Conservation (phyloP, 73 alveolate genomes). For the Paramecium pentaurelia region DNA sequence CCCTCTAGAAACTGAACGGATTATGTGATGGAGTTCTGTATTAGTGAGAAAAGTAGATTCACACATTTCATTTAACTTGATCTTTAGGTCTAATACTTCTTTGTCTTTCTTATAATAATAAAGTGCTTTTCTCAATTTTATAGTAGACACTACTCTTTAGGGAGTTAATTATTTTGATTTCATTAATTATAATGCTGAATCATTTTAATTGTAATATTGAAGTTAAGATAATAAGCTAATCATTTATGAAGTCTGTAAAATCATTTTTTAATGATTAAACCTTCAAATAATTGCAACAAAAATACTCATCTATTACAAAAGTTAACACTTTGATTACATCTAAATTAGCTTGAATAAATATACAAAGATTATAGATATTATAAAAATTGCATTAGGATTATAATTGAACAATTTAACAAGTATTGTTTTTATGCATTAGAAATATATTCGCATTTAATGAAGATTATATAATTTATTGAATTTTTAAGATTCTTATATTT, state of each 20-base stretch:
- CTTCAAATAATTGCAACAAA: background rate
- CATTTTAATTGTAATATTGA: background rate
- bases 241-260: background rate
- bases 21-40: background rate
- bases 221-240: background rate
- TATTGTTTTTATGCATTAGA: background rate
- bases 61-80: slow-evolving; percentile 15
- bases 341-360: no score
- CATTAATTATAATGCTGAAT: background rate
- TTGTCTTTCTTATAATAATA: slow-evolving; percentile 16
- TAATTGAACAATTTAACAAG: no score
- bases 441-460: no score
- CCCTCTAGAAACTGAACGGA: slow-evolving; percentile 5
- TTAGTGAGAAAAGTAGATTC: background rate
- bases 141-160: background rate
- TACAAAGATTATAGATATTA: background rate
- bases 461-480: no score
- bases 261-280: background rate
- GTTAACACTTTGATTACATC: background rate
- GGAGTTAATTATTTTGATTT: background rate
- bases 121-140: background rate
- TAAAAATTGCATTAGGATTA: background rate
- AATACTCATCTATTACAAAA: background rate
- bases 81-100: background rate
- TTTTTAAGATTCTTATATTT: no score